Conservation (phyloP, 352 stramenopile species). For the Elongisporangium senticosum region DNA sequence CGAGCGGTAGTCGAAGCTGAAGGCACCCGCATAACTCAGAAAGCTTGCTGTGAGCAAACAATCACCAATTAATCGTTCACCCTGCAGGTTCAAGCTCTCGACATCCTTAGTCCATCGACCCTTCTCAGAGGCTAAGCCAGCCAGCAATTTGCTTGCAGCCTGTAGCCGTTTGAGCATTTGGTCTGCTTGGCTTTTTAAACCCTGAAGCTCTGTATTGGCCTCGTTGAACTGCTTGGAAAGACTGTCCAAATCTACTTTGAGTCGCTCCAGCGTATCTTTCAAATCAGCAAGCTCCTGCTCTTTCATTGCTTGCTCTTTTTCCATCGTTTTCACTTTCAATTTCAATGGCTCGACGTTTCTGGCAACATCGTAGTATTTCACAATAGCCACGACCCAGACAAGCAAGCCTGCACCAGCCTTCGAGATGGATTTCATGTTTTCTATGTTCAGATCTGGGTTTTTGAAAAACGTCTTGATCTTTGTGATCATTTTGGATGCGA, state of each 20-base stretch:
- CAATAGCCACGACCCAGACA: conserved; percentile 92
- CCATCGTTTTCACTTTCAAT: conserved; percentile 90
- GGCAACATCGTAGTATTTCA: conserved; percentile 95
- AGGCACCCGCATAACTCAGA: conserved; percentile 87
- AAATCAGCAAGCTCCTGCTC: conserved; percentile 85
- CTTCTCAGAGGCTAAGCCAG: conserved; percentile 88
- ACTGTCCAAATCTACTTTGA: conserved; percentile 86
- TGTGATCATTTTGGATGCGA: conserved; percentile 93
- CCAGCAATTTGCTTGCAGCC: conserved; percentile 91
- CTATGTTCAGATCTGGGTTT: conserved; percentile 90
- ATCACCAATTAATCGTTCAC: conserved; percentile 85
- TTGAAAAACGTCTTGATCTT: conserved; percentile 94
- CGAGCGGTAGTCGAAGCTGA: conserved; percentile 88
- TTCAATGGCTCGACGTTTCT: conserved; percentile 92
- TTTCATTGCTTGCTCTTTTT: conserved; percentile 90
- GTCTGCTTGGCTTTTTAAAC: conserved; percentile 88
- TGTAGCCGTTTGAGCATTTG: conserved; percentile 94
- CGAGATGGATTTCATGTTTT: conserved; percentile 94
- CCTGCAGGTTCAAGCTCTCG: conserved; percentile 75
- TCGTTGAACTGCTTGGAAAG: conserved; percentile 90
- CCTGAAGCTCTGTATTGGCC: conserved; percentile 90
- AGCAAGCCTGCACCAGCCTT: conserved; percentile 87
- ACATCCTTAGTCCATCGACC: conserved; percentile 92
- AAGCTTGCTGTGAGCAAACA: conserved; percentile 89
- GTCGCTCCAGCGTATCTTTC: conserved; percentile 74